Conservation (phyloP, 352 stramenopile genomes). For the Phytophthora macrochlamydospora region DNA sequence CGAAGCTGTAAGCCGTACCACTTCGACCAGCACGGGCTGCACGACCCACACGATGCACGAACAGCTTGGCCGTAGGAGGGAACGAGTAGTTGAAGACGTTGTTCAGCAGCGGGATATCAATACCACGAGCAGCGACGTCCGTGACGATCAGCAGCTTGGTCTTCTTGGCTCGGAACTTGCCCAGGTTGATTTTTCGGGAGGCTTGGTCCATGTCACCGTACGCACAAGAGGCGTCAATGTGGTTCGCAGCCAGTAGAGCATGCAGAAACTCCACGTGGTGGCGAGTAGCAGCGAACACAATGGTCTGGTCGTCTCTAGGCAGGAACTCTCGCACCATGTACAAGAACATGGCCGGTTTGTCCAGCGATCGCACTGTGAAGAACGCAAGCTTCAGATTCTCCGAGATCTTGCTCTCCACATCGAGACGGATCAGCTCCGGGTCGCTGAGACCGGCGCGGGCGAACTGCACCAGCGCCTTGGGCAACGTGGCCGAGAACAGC, state of each 20-base stretch:
- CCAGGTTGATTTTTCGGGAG: conserved; percentile 90
- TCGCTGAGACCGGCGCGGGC: conserved; percentile 97
- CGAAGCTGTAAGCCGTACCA: conserved; percentile 96
- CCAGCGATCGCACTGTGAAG: conserved; percentile 94
- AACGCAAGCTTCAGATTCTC: conserved; percentile 98
- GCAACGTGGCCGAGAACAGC: conserved; percentile 97
- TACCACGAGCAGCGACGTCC: conserved; percentile 94
- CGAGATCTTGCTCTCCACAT: conserved; percentile 98
- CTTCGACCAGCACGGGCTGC: conserved; percentile 95
- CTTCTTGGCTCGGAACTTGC: conserved; percentile 91
- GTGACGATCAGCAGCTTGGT: conserved; percentile 94
- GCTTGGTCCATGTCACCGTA: conserved; percentile 96
- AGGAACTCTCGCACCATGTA: conserved; percentile 97
- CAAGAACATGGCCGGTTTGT: conserved; percentile 96
- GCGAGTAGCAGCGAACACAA: conserved; percentile 98
- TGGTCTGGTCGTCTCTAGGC: conserved; percentile 91
- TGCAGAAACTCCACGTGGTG: conserved; percentile 99
- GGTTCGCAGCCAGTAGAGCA: conserved; percentile 85
- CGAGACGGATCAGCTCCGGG: conserved; percentile 96
- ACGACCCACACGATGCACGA: conserved; percentile 96
- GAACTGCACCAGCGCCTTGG: conserved; percentile 98
- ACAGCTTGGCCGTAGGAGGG: conserved; percentile 93
- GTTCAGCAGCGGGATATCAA: conserved; percentile 97
- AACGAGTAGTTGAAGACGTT: conserved; percentile 97
- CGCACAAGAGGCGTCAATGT: conserved; percentile 88